These are phyloP conservation scores for Houttuynia cordata DNA, from an alignment of 164 flowering plant genomes.

Conservation along the genomic window DNA sequence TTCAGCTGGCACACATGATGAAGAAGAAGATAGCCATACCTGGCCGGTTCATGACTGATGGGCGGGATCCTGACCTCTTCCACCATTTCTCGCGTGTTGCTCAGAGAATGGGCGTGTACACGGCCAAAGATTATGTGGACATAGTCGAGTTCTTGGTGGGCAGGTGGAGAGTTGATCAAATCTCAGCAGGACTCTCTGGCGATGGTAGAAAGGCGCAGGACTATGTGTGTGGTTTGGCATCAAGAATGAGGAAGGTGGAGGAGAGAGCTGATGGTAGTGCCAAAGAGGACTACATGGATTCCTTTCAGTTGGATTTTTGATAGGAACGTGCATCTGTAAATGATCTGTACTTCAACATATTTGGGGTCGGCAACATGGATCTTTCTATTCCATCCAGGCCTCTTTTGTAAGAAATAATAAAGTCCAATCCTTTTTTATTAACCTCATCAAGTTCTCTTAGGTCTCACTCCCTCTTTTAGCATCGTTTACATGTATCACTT, in stretches of 20 bases:
- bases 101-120: conserved; percentile 13
- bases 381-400: too few species aligned
- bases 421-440: too few species aligned
- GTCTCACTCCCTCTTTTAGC: too few species aligned
- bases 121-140: conserved; percentile 5
- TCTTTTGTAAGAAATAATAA: too few species aligned
- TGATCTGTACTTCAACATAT: background rate
- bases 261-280: conserved; percentile 6
- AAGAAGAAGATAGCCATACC: conserved; percentile 18
- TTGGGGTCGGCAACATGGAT: too few species aligned
- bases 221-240: conserved; percentile 10
- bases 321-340: background rate
- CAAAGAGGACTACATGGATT: conserved; percentile 6
- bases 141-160: conserved; percentile 10
- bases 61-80: conserved; percentile 13
- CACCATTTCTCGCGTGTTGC: conserved; percentile 13
- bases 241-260: conserved; percentile 8
- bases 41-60: conserved; percentile 15
- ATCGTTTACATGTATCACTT: too few species aligned
- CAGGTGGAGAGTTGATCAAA: conserved; percentile 15
- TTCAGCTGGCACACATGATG: conserved; percentile 14
- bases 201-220: conserved; percentile 12
- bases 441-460: too few species aligned
- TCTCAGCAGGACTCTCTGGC: conserved; percentile 8
- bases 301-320: conserved; percentile 20